phyloP scores from a whole-genome alignment of 345 rosid species.

The Laguncularia racemosa region DNA sequence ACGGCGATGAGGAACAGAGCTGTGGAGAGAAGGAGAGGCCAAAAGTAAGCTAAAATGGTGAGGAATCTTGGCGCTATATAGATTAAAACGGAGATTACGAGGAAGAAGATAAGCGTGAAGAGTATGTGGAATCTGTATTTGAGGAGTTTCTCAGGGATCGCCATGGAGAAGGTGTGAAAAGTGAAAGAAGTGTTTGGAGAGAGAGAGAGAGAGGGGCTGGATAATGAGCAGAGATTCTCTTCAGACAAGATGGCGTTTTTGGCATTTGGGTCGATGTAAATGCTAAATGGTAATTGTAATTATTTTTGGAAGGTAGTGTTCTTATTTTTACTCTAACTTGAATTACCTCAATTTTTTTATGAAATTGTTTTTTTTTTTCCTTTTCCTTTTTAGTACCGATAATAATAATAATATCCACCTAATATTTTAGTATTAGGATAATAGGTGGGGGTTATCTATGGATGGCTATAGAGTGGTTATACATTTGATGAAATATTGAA shows the following conservation, averaged over 20 bases:
- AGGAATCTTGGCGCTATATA: constrained; percentile 63
- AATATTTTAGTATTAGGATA: too few species aligned
- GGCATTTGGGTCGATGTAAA: too few species aligned
- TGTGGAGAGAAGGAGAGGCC: constrained; percentile 91
- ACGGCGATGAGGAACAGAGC: constrained; percentile 71
- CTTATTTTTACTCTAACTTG: too few species aligned
- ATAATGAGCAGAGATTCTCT: constrained; percentile 22
- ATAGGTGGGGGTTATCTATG: too few species aligned
- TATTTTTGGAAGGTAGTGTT: too few species aligned
- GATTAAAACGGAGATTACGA: constrained; percentile 25
- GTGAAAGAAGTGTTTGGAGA: not conserved
- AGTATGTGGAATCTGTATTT: constrained; percentile 53
- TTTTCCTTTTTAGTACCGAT: too few species aligned
- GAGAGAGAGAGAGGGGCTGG: not conserved
- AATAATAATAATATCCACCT: too few species aligned
- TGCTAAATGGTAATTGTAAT: too few species aligned
- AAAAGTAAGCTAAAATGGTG: constrained; percentile 66
- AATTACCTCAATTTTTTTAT: too few species aligned
- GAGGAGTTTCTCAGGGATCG: constrained; percentile 49
- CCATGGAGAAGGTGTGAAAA: constrained; percentile 32
- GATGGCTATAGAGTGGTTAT: too few species aligned
- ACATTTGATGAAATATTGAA: too few species aligned
- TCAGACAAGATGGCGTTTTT: not conserved
- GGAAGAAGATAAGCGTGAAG: constrained; percentile 21
- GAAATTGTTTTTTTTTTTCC: too few species aligned